phyloP scores from a whole-genome alignment of 257 asterid genomes.

The Przewalskia tangutica region DNA sequence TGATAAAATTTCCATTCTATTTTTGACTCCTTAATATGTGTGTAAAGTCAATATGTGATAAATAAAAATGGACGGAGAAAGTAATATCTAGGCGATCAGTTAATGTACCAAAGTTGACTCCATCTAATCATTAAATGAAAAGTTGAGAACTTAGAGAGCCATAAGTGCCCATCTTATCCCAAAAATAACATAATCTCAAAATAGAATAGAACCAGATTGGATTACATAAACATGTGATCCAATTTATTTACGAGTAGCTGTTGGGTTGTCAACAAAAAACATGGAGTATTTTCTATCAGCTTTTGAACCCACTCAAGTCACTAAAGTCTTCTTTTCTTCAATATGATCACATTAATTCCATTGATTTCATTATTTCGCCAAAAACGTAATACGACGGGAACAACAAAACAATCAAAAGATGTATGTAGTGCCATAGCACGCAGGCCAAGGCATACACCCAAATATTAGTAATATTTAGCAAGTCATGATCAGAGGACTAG shows the following conservation, averaged over 20 bases:
- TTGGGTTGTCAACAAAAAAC: not conserved
- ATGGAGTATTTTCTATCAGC: not conserved
- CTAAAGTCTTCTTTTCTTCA: not conserved
- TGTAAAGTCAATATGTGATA: no score
- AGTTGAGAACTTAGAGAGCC: not conserved
- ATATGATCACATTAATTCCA: not conserved
- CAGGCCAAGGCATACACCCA: not conserved
- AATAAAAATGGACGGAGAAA: no score
- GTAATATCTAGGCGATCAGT: not conserved
- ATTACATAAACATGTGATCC: not conserved
- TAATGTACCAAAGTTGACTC: not conserved
- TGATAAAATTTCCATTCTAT: no score
- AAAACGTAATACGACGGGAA: not conserved
- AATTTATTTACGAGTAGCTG: not conserved
- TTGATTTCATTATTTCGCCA: not conserved
- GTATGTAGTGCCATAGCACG: not conserved
- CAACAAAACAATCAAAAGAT: not conserved
- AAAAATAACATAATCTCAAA: not conserved
- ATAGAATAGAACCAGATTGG: not conserved
- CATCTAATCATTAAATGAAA: not conserved
- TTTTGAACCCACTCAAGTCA: constrained; percentile 2
- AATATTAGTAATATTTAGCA: not conserved
- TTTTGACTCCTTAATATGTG: no score
- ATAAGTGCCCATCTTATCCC: constrained; percentile 1
- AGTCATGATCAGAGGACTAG: not conserved